Evolutionary conservation across 768 basidiomycete species (phyloP), one percentile per base, ranked within the genome.

Genomic region (Hemileccinum impolitum): DNA sequence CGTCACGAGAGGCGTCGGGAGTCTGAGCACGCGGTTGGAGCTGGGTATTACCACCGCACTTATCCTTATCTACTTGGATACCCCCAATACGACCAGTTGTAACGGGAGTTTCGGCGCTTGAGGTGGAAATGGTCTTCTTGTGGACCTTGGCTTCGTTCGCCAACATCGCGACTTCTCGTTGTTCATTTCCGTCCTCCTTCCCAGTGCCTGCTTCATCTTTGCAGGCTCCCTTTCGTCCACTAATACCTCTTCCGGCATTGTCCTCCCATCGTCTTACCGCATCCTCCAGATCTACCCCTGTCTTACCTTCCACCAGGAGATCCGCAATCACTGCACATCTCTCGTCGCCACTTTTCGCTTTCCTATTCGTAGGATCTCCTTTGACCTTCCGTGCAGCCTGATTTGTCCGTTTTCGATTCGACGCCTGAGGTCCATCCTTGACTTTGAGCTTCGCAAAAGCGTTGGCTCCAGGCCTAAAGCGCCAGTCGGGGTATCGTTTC

Each of bases 401-500:
- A 53, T 55, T 62, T 42, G 56, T 43, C 49, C 70, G 61, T 49
- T 55, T 61, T 54, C 66, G 56, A 47, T 58, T 67, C 26, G 57
- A 23, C 7, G 50, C 18, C 48, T 69, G 64, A 17, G 70, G 69
- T 10, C 75, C 69, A 53, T 76, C 71, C 49, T 72, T 70, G 54
- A 74, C 66, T 60, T 68, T 70, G 41, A 56, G 57, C 54, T 59
- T 69, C 42, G 67, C 71, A 44, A 74, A 67, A 44, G 65, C 73
- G 54, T 71, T 76, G 37, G 76, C 68, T n/a, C 79, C 82, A 4
- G 85, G 87, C 42, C 84, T 76, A 65, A 89, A 91, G 43, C 89
- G 74, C 87, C 89, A 91, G 66, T 89, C 85, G 1, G 88, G 88
- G 62, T 90, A 90, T 48, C 79, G 74, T 42, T 74, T 73, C 45